Percentiles rank a stretch among this genome's conserved stretches.
Conservation (phyloP, 2,329 filamentous ascomycete genomes). For the Teratosphaeria gauchensis region DNA sequence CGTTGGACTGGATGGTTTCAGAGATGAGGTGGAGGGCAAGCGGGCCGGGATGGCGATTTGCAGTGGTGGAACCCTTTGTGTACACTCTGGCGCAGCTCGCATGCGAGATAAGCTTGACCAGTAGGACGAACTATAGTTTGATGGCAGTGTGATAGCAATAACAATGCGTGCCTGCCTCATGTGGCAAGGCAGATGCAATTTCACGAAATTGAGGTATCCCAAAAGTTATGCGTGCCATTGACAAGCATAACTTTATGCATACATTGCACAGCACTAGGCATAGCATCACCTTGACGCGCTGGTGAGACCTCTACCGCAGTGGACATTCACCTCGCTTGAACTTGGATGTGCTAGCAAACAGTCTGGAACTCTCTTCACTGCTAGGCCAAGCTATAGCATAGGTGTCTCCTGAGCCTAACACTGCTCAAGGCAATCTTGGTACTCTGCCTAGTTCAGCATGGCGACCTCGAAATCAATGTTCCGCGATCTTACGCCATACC, state of each 20-base stretch:
- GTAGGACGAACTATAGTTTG: background rate
- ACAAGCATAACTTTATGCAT: background rate
- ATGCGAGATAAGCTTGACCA: background rate
- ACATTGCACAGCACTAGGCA: background rate
- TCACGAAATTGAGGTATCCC: background rate
- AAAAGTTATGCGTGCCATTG: background rate
- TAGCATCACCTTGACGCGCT: background rate
- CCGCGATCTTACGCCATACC: slow-evolving; percentile 57
- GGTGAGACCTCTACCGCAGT: background rate
- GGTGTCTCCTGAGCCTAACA: background rate
- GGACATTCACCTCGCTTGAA: background rate
- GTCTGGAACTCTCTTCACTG: background rate
- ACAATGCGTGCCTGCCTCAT: background rate
- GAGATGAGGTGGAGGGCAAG: background rate
- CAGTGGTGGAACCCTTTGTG: background rate
- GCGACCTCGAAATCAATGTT: slow-evolving; percentile 11
- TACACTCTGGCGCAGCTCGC: background rate
- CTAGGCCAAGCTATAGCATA: background rate
- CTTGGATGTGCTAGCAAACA: background rate
- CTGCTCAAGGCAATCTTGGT: no score
- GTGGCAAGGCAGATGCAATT: background rate
- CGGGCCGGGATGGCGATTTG: slow-evolving; percentile 1
- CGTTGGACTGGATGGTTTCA: background rate
- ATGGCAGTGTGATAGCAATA: background rate
- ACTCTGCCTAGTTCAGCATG: background rate